Evolutionary conservation across 345 rosid species (phyloP), one percentile per base, ranked within the genome.

Genomic region (Cochlearia excelsa): DNA sequence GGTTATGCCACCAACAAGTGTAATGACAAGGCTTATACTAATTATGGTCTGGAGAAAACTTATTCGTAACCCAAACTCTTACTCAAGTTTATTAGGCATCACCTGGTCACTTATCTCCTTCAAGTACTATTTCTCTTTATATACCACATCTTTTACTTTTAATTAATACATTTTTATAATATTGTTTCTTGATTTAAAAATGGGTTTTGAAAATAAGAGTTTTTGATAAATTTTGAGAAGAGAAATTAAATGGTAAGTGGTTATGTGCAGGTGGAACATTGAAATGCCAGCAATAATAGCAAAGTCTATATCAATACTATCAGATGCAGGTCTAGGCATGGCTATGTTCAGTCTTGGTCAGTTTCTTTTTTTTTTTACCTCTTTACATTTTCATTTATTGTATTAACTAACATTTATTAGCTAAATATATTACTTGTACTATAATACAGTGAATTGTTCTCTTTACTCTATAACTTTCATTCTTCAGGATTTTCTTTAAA

Each of bases 281-380:
- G 64, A 79, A 75, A 89, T 93, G 99, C 99, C 99, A 63, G 92
- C 90, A 37, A 84, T 93, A 23, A 74, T 93, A 74, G 95, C 99
- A 9, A 82, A 87, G 75, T 93, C 99, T 74, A 93, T 93, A 62
- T 81, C 99, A 54, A 93, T 93, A 58, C 90, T 93, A 78, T 93
- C 99, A 76, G 97, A 93, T 81, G 99, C 99, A 68, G 99, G 99
- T 51, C 92, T 93, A 54, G 99, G 99, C 92, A 90, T 93, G 99
- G 99, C 99, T 62, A 93, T 93, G 99, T 93, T 93, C 87, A 93
- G 99, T 80, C 97, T 93, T 31, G 99, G 99, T 93, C 82, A 90
- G 99, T 84, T 51, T 29, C 45, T 61, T 0, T 2, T 29, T 6
- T 5, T 6, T 63, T 37, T 59, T 40, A 26, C 30, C 42, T 47